Evolutionary conservation across 2,329 filamentous ascomycete species (phyloP).

Genomic region (Dothistroma septosporum): DNA sequence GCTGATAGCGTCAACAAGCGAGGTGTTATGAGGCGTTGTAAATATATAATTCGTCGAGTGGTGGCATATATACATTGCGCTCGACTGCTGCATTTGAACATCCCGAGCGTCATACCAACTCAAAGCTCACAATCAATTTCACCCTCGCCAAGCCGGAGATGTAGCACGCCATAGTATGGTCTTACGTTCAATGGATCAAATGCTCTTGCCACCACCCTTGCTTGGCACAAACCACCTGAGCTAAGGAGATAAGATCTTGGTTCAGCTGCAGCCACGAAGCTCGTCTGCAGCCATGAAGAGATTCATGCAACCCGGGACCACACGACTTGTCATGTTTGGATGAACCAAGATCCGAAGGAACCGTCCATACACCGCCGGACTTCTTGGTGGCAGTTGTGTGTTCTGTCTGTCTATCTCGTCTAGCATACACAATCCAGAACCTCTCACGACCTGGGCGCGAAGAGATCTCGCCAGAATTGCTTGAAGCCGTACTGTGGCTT

Average conservation of each 20-base stretch:
- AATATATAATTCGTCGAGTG: not conserved
- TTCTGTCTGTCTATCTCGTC: not conserved
- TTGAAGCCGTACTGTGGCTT: slow-evolving; percentile 77
- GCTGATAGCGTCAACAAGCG: not conserved
- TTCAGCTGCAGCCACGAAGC: not conserved
- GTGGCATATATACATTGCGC: not conserved
- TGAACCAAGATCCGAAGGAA: not conserved
- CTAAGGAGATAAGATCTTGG: not conserved
- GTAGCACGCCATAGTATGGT: not conserved
- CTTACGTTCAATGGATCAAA: no score
- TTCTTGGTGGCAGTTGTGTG: not conserved
- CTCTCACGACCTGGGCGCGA: slow-evolving; percentile 31
- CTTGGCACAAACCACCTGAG: no score
- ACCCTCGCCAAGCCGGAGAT: not conserved
- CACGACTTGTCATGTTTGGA: not conserved
- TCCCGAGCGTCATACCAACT: not conserved
- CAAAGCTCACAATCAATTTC: not conserved
- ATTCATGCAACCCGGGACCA: not conserved
- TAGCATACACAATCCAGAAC: not conserved
- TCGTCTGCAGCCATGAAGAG: not conserved
- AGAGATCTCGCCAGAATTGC: slow-evolving; percentile 87
- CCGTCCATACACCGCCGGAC: not conserved
- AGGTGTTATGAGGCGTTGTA: not conserved
- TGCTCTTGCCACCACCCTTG: no score
- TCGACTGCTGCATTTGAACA: not conserved